These are phyloP conservation scores for Nematocida sp. DNA, from an alignment of 371 early-diverging fungal genomes.

Conservation along the genomic window DNA sequence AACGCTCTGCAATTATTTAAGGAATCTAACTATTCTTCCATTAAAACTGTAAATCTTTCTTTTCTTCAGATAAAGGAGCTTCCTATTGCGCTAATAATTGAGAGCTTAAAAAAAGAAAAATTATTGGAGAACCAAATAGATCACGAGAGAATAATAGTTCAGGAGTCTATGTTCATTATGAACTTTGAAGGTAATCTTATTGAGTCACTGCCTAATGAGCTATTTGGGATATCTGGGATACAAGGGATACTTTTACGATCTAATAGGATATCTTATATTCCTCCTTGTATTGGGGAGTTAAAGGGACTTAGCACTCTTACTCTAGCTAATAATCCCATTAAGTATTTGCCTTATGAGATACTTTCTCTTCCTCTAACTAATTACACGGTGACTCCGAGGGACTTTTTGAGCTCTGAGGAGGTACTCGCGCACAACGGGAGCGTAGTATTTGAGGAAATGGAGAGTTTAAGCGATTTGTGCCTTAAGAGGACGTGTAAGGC, in stretches of 20 bases:
- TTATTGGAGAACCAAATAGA: neutral
- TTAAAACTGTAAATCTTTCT: constrained; percentile 30
- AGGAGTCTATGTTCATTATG: constrained; percentile 12
- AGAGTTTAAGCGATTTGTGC: constrained; percentile 34
- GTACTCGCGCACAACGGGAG: neutral
- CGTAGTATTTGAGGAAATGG: neutral
- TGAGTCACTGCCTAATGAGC: constrained; percentile 23
- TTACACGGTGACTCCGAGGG: constrained; percentile 19
- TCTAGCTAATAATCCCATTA: constrained; percentile 48
- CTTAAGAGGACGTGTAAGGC: neutral
- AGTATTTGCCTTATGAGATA: constrained; percentile 42
- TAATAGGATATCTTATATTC: constrained; percentile 15
- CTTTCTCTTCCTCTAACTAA: neutral
- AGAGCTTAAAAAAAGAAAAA: constrained; percentile 3
- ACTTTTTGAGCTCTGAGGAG: constrained; percentile 24
- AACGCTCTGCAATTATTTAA: constrained; percentile 3
- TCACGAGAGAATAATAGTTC: constrained; percentile 7
- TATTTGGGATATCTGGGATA: neutral
- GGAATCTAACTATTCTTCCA: neutral
- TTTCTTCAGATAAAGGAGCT: constrained; percentile 39
- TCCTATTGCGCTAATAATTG: constrained; percentile 4
- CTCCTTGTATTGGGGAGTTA: constrained; percentile 14
- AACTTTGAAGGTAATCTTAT: constrained; percentile 44
- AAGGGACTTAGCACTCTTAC: constrained; percentile 6
- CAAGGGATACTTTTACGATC: constrained; percentile 33